phyloP scores from a whole-genome alignment of 2,329 filamentous ascomycete genomes.

The Neophaeococcomyces aloes region DNA sequence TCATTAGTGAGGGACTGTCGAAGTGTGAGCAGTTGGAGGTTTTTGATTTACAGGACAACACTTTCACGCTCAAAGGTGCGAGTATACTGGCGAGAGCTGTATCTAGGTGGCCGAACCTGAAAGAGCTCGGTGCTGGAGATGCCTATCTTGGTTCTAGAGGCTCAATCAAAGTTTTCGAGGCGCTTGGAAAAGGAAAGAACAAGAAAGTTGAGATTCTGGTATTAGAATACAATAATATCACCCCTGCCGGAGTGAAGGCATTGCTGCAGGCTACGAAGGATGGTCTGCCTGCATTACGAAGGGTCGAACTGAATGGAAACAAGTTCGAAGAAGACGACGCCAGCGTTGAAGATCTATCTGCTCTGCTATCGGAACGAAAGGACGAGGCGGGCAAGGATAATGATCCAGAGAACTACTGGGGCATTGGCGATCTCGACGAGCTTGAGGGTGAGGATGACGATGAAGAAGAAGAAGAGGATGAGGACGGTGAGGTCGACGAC shows the following conservation, averaged over 20 bases:
- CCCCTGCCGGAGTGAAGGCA: conserved; percentile 59
- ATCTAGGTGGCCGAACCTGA: conserved; percentile 60
- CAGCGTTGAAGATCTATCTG: conserved; percentile 56
- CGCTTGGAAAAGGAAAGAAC: conserved; percentile 66
- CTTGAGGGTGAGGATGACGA: conserved; percentile 64
- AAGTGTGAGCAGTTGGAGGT: conserved; percentile 59
- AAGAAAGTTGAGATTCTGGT: conserved; percentile 67
- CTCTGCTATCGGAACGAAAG: conserved; percentile 66
- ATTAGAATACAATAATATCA: conserved; percentile 92
- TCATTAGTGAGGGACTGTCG: conserved; percentile 68
- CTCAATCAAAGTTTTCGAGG: conserved; percentile 59
- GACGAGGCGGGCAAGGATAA: conserved; percentile 52
- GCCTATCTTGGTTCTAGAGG: conserved; percentile 73
- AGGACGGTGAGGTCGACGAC: conserved; percentile 59
- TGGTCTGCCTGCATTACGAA: conserved; percentile 63
- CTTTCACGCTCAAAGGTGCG: conserved; percentile 74
- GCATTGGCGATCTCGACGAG: conserved; percentile 75
- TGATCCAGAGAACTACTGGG: conserved; percentile 71
- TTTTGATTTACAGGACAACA: conserved; percentile 94
- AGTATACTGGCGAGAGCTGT: conserved; percentile 67
- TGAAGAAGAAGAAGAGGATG: conserved; percentile 58
- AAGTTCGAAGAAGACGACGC: conserved; percentile 81
- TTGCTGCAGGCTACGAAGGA: conserved; percentile 58
- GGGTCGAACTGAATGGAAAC: conserved; percentile 92
- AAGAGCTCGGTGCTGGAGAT: conserved; percentile 81